Conservation (phyloP, 2,329 filamentous ascomycete genomes). For the Madurella mycetomatis region DNA sequence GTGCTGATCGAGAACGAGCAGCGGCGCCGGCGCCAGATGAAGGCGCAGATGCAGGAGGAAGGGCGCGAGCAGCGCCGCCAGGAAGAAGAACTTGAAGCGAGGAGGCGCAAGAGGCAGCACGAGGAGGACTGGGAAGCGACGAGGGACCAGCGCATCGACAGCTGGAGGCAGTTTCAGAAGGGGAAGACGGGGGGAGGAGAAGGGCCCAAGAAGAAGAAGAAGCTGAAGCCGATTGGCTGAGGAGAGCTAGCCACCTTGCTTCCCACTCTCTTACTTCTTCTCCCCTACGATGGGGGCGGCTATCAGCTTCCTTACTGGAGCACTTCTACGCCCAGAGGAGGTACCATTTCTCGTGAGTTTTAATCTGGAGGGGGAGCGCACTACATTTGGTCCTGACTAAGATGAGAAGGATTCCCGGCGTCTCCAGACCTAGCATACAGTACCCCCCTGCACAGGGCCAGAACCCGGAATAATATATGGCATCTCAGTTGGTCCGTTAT, state of each 20-base stretch:
- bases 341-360: not conserved
- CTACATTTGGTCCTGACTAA: constrained; percentile 5
- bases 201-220: constrained; percentile 56
- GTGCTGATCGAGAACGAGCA: constrained; percentile 93
- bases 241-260: not conserved
- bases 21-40: constrained; percentile 75
- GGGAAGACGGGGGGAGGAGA: constrained; percentile 48
- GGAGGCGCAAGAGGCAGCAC: constrained; percentile 84
- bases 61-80: constrained; percentile 80
- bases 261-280: not conserved
- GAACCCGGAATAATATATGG: not conserved
- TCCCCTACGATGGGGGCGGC: not conserved
- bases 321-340: not conserved
- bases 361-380: not conserved
- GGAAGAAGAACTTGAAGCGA: constrained; percentile 76
- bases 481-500: not conserved
- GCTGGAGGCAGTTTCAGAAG: constrained; percentile 91
- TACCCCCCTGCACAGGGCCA: not conserved
- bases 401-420: not conserved
- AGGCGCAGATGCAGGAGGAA: constrained; percentile 95
- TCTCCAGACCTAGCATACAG: no score
- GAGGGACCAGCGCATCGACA: constrained; percentile 83
- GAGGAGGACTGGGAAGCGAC: constrained; percentile 95
- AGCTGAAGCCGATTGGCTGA: constrained; percentile 61
- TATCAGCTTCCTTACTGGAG: no score